Percentiles rank a stretch among this genome's conserved stretches.
phyloP scores from a whole-genome alignment of 2,329 filamentous ascomycete species.

The Davidsoniella eucalypti region DNA sequence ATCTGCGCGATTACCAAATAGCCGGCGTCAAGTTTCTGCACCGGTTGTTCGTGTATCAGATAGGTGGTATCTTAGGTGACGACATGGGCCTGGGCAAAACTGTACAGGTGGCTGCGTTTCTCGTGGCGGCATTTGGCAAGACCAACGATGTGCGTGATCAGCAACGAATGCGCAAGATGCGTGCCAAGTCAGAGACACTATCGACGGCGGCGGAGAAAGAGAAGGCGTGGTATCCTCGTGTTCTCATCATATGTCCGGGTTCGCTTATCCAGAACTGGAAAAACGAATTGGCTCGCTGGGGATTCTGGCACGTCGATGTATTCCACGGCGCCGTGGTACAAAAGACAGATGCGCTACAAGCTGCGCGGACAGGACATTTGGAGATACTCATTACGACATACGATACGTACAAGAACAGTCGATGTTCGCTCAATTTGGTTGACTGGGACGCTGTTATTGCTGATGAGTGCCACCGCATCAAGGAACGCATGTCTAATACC shows the following conservation, averaged over 20 bases:
- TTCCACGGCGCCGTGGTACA: conserved; percentile 49
- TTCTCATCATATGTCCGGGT: conserved; percentile 77
- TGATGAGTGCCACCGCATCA: conserved; percentile 84
- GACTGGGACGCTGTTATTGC: conserved; percentile 90
- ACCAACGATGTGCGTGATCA: conserved; percentile 72
- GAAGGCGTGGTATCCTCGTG: conserved; percentile 32
- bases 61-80: conserved; percentile 79
- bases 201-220: background rate
- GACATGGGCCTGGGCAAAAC: conserved; percentile 98
- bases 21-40: conserved; percentile 75
- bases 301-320: conserved; percentile 80
- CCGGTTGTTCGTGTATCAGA: conserved; percentile 76
- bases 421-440: conserved; percentile 59
- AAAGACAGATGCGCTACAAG: conserved; percentile 53
- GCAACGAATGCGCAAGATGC: conserved; percentile 77
- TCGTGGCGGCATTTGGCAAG: conserved; percentile 86
- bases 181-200: conserved; percentile 33
- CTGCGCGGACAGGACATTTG: conserved; percentile 57
- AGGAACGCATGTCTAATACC: conserved; percentile 59
- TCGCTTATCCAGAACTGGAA: conserved; percentile 84
- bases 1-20: conserved; percentile 81
- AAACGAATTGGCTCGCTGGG: conserved; percentile 74
- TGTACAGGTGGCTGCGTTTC: conserved; percentile 83
- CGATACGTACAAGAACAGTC: conserved; percentile 67
- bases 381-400: conserved; percentile 96